Base-by-base conservation (phyloP, 2,329 filamentous ascomycete species). In the Onygena corvina region DNA sequence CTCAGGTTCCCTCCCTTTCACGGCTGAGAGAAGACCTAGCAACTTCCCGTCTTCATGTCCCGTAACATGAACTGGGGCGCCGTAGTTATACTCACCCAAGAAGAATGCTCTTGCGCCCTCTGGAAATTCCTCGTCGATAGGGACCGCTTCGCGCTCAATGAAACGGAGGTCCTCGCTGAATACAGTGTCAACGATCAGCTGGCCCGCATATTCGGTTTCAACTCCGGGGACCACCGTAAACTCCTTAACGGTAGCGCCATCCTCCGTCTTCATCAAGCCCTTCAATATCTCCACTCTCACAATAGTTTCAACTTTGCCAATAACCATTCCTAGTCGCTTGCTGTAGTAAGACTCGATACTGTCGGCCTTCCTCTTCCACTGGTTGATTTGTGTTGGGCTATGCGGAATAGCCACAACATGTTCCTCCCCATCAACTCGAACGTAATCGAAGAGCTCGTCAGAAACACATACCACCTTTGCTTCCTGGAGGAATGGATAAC, bases 401-500 rank as follows among this genome's bases (percentile, higher is more conserved):
- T 95, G 88, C 16, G 87, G 81, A 31, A 74, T 77, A 42, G 81
- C 74, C 16, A 84, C 67, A 29, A 89, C 72, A 44, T 83, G 79
- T 34, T 73, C 73, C 51, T 79, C 79, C 53, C 80, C 75, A 29
- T 81, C 73, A 1, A 83, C 76, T 30, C 92, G 71, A 14, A 81
- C 74, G 61, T 95, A 98, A 59, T 85, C 84, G 63, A 96, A 96
- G 23, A 96, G 73, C 64, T 96, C 90, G 62, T 98, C 92, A 1
- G 88, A 90, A 1, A 96, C 86, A 49, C 81, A 83, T 47, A 86
- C 76, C 25, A 98, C 81, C 68, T 90, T 90, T 48, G 86, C 92
- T 68, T 98, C 93, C 59, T 94, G 86, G 55, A 98, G 70, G 70
- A 95, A 98, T 1, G 92, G 92, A 61, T 94, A 98, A 31, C 90